phyloP scores from a whole-genome alignment of 2,329 filamentous ascomycete species.

The Aspergillus luchuensis region DNA sequence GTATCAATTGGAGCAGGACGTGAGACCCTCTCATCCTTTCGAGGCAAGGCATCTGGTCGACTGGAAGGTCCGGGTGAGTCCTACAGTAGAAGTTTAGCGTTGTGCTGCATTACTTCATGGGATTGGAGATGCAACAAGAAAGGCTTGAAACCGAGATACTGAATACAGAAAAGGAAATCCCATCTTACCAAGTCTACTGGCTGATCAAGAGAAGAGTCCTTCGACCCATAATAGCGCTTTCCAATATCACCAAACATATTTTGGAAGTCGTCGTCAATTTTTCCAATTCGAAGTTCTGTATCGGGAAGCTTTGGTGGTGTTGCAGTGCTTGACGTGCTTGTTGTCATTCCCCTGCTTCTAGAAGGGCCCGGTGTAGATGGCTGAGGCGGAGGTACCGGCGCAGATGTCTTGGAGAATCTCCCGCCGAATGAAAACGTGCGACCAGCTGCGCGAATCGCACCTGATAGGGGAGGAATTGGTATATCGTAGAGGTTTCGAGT shows the following conservation, averaged over 20 bases:
- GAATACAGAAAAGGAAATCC: not conserved
- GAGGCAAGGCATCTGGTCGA: constrained; percentile 19
- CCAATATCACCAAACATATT: constrained; percentile 56
- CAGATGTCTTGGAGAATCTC: constrained; percentile 38
- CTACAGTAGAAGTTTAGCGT: constrained; percentile 27
- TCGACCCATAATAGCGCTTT: constrained; percentile 32
- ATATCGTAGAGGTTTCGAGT: constrained; percentile 45
- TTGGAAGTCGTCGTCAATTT: constrained; percentile 50
- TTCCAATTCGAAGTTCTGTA: constrained; percentile 44
- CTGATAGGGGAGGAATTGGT: constrained; percentile 44
- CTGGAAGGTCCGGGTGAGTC: constrained; percentile 28
- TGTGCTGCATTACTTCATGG: not conserved
- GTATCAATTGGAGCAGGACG: constrained; percentile 49
- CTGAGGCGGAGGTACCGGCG: constrained; percentile 25
- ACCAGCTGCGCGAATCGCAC: constrained; percentile 50
- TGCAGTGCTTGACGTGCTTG: constrained; percentile 54
- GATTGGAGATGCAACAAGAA: not conserved
- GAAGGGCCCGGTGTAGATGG: constrained; percentile 28
- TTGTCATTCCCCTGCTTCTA: constrained; percentile 53
- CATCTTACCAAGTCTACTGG: constrained; percentile 26
- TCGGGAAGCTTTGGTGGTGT: constrained; percentile 56
- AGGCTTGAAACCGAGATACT: not conserved
- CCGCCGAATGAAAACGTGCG: constrained; percentile 58
- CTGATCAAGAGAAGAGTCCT: constrained; percentile 28
- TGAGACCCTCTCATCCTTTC: constrained; percentile 28